Conservation (phyloP, 1,284 basidiomycete genomes). For the Ceratobasidium theobromae region DNA sequence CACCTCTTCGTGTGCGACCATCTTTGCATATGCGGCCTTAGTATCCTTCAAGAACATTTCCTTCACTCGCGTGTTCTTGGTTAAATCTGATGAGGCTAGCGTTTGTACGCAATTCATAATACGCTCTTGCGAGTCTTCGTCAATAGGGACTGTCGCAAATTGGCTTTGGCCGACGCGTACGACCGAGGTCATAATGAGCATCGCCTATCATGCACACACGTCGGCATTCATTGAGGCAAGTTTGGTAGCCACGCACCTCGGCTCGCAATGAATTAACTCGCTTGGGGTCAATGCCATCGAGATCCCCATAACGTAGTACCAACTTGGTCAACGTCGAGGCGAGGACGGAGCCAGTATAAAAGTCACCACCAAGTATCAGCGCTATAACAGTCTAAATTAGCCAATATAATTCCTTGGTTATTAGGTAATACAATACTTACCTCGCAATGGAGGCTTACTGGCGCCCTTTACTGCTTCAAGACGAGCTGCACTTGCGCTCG, state of each 20-base stretch:
- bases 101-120: slow-evolving; percentile 97
- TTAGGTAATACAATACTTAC: slow-evolving; percentile 48
- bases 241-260: slow-evolving; percentile 56
- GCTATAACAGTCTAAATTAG: slow-evolving; percentile 48
- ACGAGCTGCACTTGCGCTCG: slow-evolving; percentile 62
- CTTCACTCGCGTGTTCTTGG: slow-evolving; percentile 62
- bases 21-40: slow-evolving; percentile 89
- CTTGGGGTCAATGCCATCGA: slow-evolving; percentile 54
- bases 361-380: slow-evolving; percentile 92
- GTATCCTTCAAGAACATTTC: slow-evolving; percentile 94
- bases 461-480: slow-evolving; percentile 83
- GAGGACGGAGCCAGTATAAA: slow-evolving; percentile 92
- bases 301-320: slow-evolving; percentile 76
- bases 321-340: slow-evolving; percentile 91
- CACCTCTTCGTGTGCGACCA: slow-evolving; percentile 91
- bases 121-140: slow-evolving; percentile 96
- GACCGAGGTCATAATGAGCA: slow-evolving; percentile 97
- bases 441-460: slow-evolving; percentile 86
- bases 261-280: slow-evolving; percentile 78
- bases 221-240: background rate
- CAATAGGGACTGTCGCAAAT: slow-evolving; percentile 89
- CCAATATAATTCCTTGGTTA: background rate
- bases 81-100: slow-evolving; percentile 65
- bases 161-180: slow-evolving; percentile 97
- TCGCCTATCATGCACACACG: slow-evolving; percentile 57